Conservation (phyloP, 1,284 basidiomycete genomes). For the Ganoderma multipileum region DNA sequence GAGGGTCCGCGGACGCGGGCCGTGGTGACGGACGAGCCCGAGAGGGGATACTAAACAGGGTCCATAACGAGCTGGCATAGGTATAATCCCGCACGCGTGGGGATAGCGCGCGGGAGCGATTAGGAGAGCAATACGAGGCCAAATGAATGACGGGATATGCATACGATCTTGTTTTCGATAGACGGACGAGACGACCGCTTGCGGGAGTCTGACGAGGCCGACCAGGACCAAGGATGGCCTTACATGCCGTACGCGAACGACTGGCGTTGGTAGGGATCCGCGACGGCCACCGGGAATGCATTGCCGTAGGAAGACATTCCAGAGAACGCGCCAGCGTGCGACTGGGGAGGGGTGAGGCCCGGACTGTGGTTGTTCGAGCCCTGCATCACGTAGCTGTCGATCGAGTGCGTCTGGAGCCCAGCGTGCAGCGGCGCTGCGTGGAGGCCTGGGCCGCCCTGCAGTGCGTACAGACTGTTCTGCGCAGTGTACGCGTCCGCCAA, state of each 20-base stretch:
- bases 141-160: conserved; percentile 36
- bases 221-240: conserved; percentile 35
- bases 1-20: conserved; percentile 36
- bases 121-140: conserved; percentile 26
- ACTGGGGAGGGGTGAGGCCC: conserved; percentile 60
- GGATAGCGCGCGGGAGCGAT: conserved; percentile 34
- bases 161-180: conserved; percentile 25
- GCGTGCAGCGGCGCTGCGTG: conserved; percentile 61
- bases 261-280: conserved; percentile 74
- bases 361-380: conserved; percentile 69
- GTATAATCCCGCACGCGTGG: conserved; percentile 41
- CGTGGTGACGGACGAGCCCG: conserved; percentile 32
- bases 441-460: conserved; percentile 51
- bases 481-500: conserved; percentile 74
- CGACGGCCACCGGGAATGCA: conserved; percentile 54
- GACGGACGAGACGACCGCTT: conserved; percentile 14
- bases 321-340: conserved; percentile 61
- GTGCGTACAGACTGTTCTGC: conserved; percentile 65
- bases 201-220: conserved; percentile 26
- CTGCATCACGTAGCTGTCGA: conserved; percentile 82
- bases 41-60: conserved; percentile 39
- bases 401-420: conserved; percentile 65
- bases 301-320: conserved; percentile 60
- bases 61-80: conserved; percentile 43
- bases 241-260: conserved; percentile 83